Base-by-base conservation (phyloP, 768 basidiomycete genomes). In the Coprinellus micaceus region DNA sequence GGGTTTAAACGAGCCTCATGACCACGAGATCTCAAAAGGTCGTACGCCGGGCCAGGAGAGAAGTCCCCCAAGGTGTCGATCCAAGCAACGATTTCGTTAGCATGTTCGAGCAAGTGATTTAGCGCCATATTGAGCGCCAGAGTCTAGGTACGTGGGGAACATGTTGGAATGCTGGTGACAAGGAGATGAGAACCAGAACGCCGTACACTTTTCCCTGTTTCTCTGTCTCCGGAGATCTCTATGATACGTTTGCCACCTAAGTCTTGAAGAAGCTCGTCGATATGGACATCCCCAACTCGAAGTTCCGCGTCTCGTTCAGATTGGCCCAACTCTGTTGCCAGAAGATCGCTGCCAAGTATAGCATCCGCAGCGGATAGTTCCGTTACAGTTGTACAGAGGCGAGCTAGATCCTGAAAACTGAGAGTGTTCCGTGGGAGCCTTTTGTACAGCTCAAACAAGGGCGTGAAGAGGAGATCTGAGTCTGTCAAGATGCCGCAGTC, bases 21-120 rank as follows among this genome's bases (percentile, higher is more conserved):
- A 28, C 44, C 40, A 13, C 65, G 61, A 13, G 61, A 61, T 53
- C 66, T 58, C 26, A 82, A 58, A 17, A 84, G 61, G 21, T 70
- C 62, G 2, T 68, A 58, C 2, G 82, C 77, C 37, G 74, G 72
- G 22, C 82, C 79, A 0, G 73, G 71, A 36, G 85, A 79, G 64
- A 91, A 88, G 58, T 82, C 82, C 1, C 88, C 87, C 0, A 77
- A 77, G 10, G 85, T 86, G 62, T 92, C 89, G 45, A 92, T 77
- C 90, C 90, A 92, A 4, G 83, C 64, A 1, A 76, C 82, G 49
- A 66, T 73, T 2, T 74, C 66, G n/a, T 74, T 61, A 19, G 59
- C 54, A 52, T 72, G 48, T 17, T 64, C 57, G 2, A 69, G 66
- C 3, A 91, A 77, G 63, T 83, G 76, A 19, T 77, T 75, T 21